Evolutionary conservation across 2,329 filamentous ascomycete species (phyloP).

Genomic region (Neonectria punicea): DNA sequence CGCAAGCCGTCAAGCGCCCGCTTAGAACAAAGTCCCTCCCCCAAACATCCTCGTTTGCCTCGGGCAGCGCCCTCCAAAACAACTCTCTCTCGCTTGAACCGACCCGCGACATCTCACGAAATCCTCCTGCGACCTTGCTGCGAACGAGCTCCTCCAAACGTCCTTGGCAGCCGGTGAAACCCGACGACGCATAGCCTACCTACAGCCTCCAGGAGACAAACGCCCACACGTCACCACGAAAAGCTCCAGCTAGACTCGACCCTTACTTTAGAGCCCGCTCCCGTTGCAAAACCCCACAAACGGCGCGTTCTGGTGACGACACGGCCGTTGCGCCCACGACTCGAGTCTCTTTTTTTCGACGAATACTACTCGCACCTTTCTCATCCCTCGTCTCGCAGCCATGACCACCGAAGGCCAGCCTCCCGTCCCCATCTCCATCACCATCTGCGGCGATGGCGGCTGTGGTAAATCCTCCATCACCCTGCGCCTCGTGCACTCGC

Average conservation of each 20-base stretch:
- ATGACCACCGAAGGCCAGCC: slow-evolving; percentile 39
- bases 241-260: slow-evolving; percentile 25
- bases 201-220: not conserved
- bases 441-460: slow-evolving; percentile 87
- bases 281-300: slow-evolving; percentile 26
- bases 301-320: slow-evolving; percentile 25
- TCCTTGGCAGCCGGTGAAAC: not conserved
- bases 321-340: slow-evolving; percentile 14
- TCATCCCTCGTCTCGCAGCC: not conserved
- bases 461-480: slow-evolving; percentile 89
- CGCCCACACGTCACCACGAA: slow-evolving; percentile 6
- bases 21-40: not conserved
- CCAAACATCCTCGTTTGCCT: slow-evolving; percentile 12
- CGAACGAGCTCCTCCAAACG: slow-evolving; percentile 1
- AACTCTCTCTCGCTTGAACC: not conserved
- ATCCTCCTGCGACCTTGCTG: slow-evolving; percentile 1
- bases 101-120: not conserved
- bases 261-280: slow-evolving; percentile 16
- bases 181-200: not conserved
- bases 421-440: slow-evolving; percentile 74
- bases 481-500: slow-evolving; percentile 80
- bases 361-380: not conserved
- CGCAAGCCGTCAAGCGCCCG: slow-evolving; percentile 4
- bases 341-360: not conserved
- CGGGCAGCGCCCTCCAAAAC: not conserved